These are phyloP conservation scores for Metschnikowia lochheadii DNA, from an alignment of 805 yeast species.

Conservation along the genomic window DNA sequence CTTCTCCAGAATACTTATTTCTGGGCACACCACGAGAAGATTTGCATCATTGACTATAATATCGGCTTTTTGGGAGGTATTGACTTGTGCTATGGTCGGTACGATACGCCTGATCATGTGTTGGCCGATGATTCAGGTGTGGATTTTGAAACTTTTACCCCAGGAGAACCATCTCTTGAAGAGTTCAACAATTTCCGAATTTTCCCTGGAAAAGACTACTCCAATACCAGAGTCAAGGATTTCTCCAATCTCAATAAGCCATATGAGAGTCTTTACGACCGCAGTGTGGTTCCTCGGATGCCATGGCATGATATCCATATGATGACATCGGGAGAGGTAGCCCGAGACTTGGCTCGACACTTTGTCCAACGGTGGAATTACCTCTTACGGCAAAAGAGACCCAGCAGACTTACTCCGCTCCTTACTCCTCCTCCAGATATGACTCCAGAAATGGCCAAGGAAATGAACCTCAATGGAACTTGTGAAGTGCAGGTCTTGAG, in stretches of 20 bases:
- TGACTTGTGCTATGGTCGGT: slow-evolving; percentile 93
- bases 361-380: slow-evolving; percentile 98
- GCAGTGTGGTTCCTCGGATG: slow-evolving; percentile 82
- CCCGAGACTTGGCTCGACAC: slow-evolving; percentile 88
- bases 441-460: slow-evolving; percentile 62
- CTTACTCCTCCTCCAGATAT: slow-evolving; percentile 90
- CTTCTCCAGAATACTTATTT: slow-evolving; percentile 87
- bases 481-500: slow-evolving; percentile 90
- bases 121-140: slow-evolving; percentile 65
- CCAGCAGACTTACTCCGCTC: slow-evolving; percentile 89
- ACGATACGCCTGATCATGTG: slow-evolving; percentile 94
- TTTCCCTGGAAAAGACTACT: slow-evolving; percentile 96
- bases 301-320: slow-evolving; percentile 99
- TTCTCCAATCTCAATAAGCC: slow-evolving; percentile 79
- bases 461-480: slow-evolving; percentile 66
- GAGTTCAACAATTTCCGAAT: slow-evolving; percentile 51
- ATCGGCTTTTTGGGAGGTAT: slow-evolving; percentile 93
- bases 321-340: slow-evolving; percentile 91
- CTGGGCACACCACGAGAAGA: slow-evolving; percentile 99
- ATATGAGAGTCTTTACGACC: slow-evolving; percentile 86
- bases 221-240: slow-evolving; percentile 91
- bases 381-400: slow-evolving; percentile 85
- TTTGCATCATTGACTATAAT: slow-evolving; percentile 81
- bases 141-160: slow-evolving; percentile 29
- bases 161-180: slow-evolving; percentile 32